Base-by-base conservation (phyloP, 225 moss, liverwort and hornwort species). In the Polytrichum formosum region DNA sequence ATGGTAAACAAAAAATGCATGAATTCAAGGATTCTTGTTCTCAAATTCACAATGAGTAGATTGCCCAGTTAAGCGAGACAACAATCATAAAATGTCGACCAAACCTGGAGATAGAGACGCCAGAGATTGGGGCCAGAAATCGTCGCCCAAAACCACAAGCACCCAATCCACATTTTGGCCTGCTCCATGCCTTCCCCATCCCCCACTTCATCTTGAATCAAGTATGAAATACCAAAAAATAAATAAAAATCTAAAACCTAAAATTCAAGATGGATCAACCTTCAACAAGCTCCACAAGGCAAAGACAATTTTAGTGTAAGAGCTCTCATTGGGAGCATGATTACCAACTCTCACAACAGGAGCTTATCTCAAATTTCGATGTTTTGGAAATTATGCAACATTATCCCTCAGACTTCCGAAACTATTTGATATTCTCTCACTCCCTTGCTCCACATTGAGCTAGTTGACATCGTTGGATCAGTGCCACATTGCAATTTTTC, bases 171-270 rank as follows among this genome's bases (percentile, higher is more conserved):
- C 75, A 66, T 71, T 35, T 76, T 56, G 55, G 67, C 71, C 86
- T 83, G 78, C 86, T 78, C 86, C 80, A 76, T 66, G 68, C 78
- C 83, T 86, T 83, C 26, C 65, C 62, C 72, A 79, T 53, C 22
- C 66, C 68, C 71, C 64, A 31, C 63, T 27, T 53, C 21, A 64
- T 54, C 55, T 61, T 30, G 18, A 26, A 68, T 25, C 67, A 4
- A 21, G 25, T 60, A 60, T 6, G 59, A 21, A n/a, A n/a, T 10
- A 2, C 26, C 26, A 26, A 1, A 26, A 26, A 26, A 26, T 26
- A 26, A 26, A 26, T 26, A 26, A 26, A 26, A 26, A 60, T n/a
- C 59, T 10, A 60, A n/a, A 22, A n/a, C n/a, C 59, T 7, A 60
- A 60, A n/a, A n/a, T n/a, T 22, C n/a, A 60, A n/a, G 25, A 5